A percentile compares a stretch with the other conserved stretches of the same genome.
Evolutionary conservation across 257 asterid species (phyloP).

Genomic region (Petrea volubilis): DNA sequence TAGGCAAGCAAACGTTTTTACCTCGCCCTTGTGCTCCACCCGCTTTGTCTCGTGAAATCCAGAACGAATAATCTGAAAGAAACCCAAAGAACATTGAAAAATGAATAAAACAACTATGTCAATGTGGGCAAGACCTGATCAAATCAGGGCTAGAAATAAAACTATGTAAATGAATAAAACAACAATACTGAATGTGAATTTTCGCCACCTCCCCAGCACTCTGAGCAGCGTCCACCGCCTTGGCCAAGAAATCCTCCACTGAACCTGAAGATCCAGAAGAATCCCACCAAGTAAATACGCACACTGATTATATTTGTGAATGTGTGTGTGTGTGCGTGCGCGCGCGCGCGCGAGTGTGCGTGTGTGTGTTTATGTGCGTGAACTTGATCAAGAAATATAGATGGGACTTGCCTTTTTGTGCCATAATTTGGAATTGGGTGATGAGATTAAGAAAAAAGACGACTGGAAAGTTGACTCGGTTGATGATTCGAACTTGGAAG

Average conservation of each 20-base stretch:
- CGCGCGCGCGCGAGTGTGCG: too few relatives aligned
- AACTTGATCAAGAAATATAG: background rate
- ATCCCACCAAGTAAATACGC: background rate
- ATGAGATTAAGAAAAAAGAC: background rate
- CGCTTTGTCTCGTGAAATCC: conserved; percentile 60
- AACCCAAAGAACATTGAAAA: background rate
- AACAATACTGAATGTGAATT: background rate
- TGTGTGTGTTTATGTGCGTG: background rate
- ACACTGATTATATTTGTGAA: background rate
- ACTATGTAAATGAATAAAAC: background rate
- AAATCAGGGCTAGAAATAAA: background rate
- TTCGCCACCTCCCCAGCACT: conserved; percentile 77
- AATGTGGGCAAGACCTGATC: background rate
- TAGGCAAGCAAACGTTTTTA: conserved; percentile 12
- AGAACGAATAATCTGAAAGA: conserved; percentile 52
- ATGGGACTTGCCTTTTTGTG: conserved; percentile 38
- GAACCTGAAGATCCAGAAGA: conserved; percentile 43
- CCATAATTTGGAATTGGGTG: conserved; percentile 34
- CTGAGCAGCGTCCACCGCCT: conserved; percentile 72
- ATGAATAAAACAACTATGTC: background rate
- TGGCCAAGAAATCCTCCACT: conserved; percentile 56
- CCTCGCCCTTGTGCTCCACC: conserved; percentile 76
- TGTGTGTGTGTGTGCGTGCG: background rate
- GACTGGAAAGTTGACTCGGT: background rate
- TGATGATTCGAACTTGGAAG: background rate